Evolutionary conservation across 2,329 filamentous ascomycete species (phyloP), one percentile per base, ranked within the genome.

Genomic region (Colletotrichum eremochloae): DNA sequence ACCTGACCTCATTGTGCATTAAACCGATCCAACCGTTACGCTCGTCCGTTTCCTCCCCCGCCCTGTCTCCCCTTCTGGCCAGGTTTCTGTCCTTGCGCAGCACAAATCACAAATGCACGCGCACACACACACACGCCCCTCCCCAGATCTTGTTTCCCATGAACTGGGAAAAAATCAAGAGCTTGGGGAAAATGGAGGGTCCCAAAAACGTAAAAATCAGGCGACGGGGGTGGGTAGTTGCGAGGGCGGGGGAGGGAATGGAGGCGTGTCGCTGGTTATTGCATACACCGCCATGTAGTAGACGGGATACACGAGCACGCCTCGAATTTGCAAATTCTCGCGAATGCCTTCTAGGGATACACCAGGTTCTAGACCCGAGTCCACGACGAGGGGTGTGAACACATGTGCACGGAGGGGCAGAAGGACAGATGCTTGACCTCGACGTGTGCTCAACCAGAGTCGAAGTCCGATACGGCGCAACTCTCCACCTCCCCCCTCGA

Each of bases 1-100:
- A 29, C 20, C 50, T 69, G 68, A 71, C 48, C 56, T 71, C 68
- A 71, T 68, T 44, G 68, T 71, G 64, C 68, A 68, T 68, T 3
- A 53, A 9, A 4, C 52, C 29, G 57, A 24, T 20, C n/a, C 5
- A 38, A 63, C 64, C 68, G 68, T 71, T 53, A 20, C 15, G 36
- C 38, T 29, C 11, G 18, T 71, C 68, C 64, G 64, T 63, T 63
- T 67, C 56, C 7, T 40, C 9, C 9, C 38, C 3, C 38, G 24
- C 24, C 24, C 24, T 24, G 24, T 11, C 38, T 12, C 33, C 56
- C 18, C 29, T 24, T 12, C n/a, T 20, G n/a, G 5, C 29, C 38
- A 38, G 57, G 29, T 60, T 60, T 44, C 15, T 46, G 40, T 20
- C 20, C 24, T 44, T 44, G 42, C 20, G 42, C 42, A 44, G 42